Conservation (phyloP, 2,329 filamentous ascomycete genomes). For the Cercospora sp. region DNA sequence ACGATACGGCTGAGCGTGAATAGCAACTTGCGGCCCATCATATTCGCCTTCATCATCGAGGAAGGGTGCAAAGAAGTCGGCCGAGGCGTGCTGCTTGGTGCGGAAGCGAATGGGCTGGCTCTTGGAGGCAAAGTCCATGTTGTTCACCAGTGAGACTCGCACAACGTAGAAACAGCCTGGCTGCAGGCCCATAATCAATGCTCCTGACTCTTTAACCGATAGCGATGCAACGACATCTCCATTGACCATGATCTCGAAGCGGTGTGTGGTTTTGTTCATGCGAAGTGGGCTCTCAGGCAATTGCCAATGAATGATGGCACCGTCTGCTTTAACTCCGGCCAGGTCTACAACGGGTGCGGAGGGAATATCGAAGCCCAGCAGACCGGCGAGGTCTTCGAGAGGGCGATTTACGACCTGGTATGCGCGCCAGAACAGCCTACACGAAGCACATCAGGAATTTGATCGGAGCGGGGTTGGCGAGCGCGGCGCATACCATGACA, state of each 20-base stretch:
- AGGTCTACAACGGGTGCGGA: slow-evolving; percentile 85
- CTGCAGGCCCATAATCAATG: slow-evolving; percentile 83
- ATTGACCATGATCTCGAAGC: slow-evolving; percentile 91
- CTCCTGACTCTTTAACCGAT: slow-evolving; percentile 76
- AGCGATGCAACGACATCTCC: slow-evolving; percentile 80
- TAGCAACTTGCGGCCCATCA: slow-evolving; percentile 51
- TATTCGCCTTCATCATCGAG: slow-evolving; percentile 33
- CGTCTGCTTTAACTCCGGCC: slow-evolving; percentile 82
- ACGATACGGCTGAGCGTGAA: slow-evolving; percentile 53
- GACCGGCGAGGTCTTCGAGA: slow-evolving; percentile 52
- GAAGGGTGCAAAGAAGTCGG: slow-evolving; percentile 44
- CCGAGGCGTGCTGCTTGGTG: slow-evolving; percentile 55
- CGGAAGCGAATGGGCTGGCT: slow-evolving; percentile 81
- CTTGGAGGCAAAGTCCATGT: slow-evolving; percentile 87
- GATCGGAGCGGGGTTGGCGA: not conserved
- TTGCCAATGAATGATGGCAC: slow-evolving; percentile 92
- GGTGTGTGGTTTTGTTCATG: slow-evolving; percentile 63
- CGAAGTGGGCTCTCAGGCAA: slow-evolving; percentile 44
- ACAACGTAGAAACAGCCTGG: slow-evolving; percentile 91
- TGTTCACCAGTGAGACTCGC: slow-evolving; percentile 85
- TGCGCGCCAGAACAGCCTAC: slow-evolving; percentile 70
- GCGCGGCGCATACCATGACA: slow-evolving; percentile 24
- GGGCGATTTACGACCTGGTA: slow-evolving; percentile 88
- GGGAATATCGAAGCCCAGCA: slow-evolving; percentile 86
- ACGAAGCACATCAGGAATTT: not conserved